These are phyloP conservation scores for Pseudopediastrum boryanum DNA, from an alignment of 139 green algal species.

Conservation along the genomic window DNA sequence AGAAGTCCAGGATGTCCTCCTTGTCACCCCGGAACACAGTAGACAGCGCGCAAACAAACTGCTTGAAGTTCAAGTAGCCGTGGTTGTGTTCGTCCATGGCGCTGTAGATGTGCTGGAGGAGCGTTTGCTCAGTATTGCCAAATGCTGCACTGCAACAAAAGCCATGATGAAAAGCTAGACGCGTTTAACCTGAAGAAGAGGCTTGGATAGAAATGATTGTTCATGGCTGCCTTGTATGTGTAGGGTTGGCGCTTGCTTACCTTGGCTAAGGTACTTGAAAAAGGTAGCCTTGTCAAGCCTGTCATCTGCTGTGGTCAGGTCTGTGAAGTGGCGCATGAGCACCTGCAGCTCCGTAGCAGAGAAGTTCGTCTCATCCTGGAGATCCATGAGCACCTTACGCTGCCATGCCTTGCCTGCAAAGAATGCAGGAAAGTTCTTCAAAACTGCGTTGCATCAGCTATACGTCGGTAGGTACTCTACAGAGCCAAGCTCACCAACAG, in stretches of 20 bases:
- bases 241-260: neutral
- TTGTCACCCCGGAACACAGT: slow-evolving; percentile 40
- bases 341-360: slow-evolving; percentile 38
- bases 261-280: slow-evolving; percentile 19
- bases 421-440: too few relatives aligned
- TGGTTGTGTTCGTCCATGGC: slow-evolving; percentile 36
- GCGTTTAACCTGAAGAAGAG: too few relatives aligned
- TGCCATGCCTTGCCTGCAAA: slow-evolving; percentile 33
- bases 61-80: slow-evolving; percentile 35
- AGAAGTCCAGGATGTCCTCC: slow-evolving; percentile 41
- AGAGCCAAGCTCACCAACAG: too few relatives aligned
- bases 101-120: slow-evolving; percentile 39
- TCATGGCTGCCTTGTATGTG: neutral
- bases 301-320: neutral
- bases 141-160: too few relatives aligned
- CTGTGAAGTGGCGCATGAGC: slow-evolving; percentile 28
- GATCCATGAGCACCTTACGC: slow-evolving; percentile 40
- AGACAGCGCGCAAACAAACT: slow-evolving; percentile 36
- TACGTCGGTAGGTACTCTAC: too few relatives aligned
- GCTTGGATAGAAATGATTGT: too few relatives aligned
- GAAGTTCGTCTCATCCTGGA: slow-evolving; percentile 43
- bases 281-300: slow-evolving; percentile 26
- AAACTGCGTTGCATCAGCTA: too few relatives aligned
- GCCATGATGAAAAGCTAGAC: too few relatives aligned
- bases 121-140: slow-evolving; percentile 17